A percentile compares a stretch with the other conserved stretches of the same genome.
Conservation (phyloP, 1,139 yeast species). For the Lodderomyces pseudojiufengensis region DNA sequence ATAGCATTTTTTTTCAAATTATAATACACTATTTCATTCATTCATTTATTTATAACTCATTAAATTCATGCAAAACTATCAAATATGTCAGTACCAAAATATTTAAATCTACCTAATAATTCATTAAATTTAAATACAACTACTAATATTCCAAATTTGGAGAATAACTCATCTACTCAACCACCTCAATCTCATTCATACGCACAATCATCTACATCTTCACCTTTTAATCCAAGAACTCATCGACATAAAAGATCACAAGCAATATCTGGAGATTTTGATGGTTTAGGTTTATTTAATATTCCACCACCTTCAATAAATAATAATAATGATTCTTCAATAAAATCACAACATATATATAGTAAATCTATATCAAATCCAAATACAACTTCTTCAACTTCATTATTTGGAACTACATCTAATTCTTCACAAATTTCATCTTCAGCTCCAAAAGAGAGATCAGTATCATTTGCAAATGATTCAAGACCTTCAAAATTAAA, state of each 20-base stretch:
- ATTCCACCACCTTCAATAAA: conserved; percentile 16
- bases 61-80: no score
- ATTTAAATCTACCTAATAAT: conserved; percentile 3
- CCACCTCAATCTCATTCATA: not conserved
- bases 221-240: conserved; percentile 31
- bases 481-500: no score
- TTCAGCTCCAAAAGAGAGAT: conserved; percentile 6
- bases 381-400: not conserved
- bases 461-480: not conserved
- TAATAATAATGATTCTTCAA: not conserved
- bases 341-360: conserved; percentile 3
- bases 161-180: not conserved
- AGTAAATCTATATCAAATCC: not conserved
- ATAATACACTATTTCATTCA: no score
- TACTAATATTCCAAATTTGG: no score
- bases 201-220: conserved; percentile 6
- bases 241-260: conserved; percentile 70
- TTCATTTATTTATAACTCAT: no score
- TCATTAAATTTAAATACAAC: not conserved
- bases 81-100: conserved; percentile 2
- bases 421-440: not conserved
- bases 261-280: conserved; percentile 74
- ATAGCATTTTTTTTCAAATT: no score
- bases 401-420: not conserved
- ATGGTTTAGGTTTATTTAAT: conserved; percentile 39